phyloP scores from a whole-genome alignment of 305 asterid genomes.

The Solanum hybrid region DNA sequence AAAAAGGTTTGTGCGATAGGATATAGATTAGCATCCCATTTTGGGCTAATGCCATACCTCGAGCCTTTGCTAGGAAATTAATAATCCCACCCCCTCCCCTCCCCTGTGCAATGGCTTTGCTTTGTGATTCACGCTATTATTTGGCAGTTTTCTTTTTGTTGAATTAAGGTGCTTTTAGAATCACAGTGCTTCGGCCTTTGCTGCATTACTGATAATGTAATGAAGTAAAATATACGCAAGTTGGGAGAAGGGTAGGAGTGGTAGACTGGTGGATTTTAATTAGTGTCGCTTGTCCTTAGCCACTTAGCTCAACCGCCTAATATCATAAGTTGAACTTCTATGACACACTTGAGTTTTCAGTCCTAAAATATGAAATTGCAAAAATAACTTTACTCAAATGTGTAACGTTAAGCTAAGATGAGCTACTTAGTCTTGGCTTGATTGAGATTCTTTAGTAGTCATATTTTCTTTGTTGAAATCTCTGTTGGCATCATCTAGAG shows the following conservation, averaged over 20 bases:
- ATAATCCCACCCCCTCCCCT: too few species aligned
- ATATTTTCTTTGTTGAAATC: background rate
- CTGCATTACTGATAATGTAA: background rate
- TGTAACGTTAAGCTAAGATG: background rate
- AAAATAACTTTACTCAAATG: background rate
- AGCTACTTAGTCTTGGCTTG: background rate
- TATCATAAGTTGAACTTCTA: background rate
- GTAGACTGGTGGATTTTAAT: background rate
- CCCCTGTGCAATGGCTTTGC: background rate
- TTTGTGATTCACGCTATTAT: background rate
- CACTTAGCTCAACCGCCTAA: background rate
- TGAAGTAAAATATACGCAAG: background rate
- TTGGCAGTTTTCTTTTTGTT: background rate
- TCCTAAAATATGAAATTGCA: background rate
- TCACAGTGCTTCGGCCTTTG: background rate
- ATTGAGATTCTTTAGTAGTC: background rate
- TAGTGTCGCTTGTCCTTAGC: background rate
- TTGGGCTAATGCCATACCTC: too few species aligned
- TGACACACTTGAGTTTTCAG: background rate
- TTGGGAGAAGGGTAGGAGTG: background rate
- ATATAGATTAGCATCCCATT: too few species aligned
- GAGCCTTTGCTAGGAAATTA: too few species aligned
- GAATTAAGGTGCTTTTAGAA: background rate
- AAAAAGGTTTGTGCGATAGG: too few species aligned
- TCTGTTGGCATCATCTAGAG: background rate